Percentiles rank a stretch among this genome's conserved stretches.
Evolutionary conservation across 1,139 yeast genomes (phyloP).

Genomic region (Debaryomyces coudertii): DNA sequence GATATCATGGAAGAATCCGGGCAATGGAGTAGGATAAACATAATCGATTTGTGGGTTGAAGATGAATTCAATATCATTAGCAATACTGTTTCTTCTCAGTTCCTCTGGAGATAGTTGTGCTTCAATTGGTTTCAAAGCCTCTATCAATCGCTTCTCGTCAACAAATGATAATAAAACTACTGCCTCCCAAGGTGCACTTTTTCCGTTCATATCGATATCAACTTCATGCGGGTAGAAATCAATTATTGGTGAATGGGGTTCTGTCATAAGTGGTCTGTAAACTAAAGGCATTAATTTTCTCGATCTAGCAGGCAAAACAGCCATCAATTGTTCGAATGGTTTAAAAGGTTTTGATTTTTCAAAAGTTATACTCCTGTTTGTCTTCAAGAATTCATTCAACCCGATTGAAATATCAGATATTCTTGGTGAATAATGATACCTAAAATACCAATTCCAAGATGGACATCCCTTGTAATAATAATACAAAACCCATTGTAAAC

Average conservation of each 20-base stretch:
- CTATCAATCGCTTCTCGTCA: slow-evolving; percentile 74
- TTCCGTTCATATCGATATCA: slow-evolving; percentile 89
- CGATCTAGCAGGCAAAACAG: slow-evolving; percentile 94
- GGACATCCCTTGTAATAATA: slow-evolving; percentile 89
- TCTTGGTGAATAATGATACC: slow-evolving; percentile 89
- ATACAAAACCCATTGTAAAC: slow-evolving; percentile 92
- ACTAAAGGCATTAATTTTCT: slow-evolving; percentile 75
- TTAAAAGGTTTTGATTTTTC: slow-evolving; percentile 77
- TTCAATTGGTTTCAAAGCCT: slow-evolving; percentile 70
- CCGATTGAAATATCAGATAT: slow-evolving; percentile 83
- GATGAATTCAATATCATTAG: slow-evolving; percentile 65
- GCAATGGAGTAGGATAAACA: slow-evolving; percentile 75
- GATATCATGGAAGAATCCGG: slow-evolving; percentile 75
- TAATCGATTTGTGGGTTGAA: slow-evolving; percentile 78
- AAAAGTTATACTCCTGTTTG: slow-evolving; percentile 54
- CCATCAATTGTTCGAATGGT: slow-evolving; percentile 97
- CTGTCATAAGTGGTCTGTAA: slow-evolving; percentile 86
- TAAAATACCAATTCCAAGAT: slow-evolving; percentile 94
- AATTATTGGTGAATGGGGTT: slow-evolving; percentile 80
- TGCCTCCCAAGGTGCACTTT: slow-evolving; percentile 97
- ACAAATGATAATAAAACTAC: slow-evolving; percentile 95
- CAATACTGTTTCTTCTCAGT: slow-evolving; percentile 70
- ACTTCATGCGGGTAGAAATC: slow-evolving; percentile 93
- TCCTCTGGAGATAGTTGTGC: slow-evolving; percentile 68
- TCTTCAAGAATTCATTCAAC: slow-evolving; percentile 51